These are phyloP conservation scores for Neonectria coccinea DNA, from an alignment of 2,329 filamentous ascomycete genomes.

Conservation along the genomic window DNA sequence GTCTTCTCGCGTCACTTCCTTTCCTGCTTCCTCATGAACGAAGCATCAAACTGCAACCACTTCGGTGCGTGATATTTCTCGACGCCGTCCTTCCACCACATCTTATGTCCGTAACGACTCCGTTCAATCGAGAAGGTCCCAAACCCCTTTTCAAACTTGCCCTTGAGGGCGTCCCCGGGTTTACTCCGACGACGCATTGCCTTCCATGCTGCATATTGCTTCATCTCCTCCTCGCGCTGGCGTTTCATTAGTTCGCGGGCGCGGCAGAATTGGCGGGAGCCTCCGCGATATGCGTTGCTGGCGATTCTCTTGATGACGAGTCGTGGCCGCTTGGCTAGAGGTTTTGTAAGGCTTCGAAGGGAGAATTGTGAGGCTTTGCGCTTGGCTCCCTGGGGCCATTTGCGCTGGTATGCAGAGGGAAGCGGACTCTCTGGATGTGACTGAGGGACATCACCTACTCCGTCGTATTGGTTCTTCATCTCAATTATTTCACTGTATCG, in stretches of 20 bases:
- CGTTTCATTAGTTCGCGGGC: constrained; percentile 45
- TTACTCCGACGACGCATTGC: constrained; percentile 42
- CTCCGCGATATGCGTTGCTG: constrained; percentile 41
- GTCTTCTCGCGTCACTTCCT: background rate
- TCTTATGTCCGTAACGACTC: constrained; percentile 40
- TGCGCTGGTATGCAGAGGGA: constrained; percentile 17
- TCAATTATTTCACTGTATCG: constrained; percentile 13
- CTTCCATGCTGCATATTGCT: constrained; percentile 47
- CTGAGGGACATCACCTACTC: constrained; percentile 32
- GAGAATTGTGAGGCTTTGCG: constrained; percentile 50
- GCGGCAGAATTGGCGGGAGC: constrained; percentile 43
- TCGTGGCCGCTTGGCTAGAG: constrained; percentile 41
- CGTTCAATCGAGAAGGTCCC: constrained; percentile 43
- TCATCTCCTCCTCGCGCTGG: constrained; percentile 41
- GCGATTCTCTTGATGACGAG: constrained; percentile 45
- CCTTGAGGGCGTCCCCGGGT: constrained; percentile 40
- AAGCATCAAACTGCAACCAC: constrained; percentile 48
- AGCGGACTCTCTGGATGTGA: constrained; percentile 32
- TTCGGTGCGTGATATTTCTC: constrained; percentile 48
- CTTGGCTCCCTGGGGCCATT: constrained; percentile 41
- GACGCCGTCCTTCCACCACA: constrained; percentile 54
- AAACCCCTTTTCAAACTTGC: constrained; percentile 42
- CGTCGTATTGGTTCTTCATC: constrained; percentile 42
- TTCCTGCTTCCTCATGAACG: constrained; percentile 1
- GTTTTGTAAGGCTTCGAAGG: constrained; percentile 43